Evolutionary conservation across 2,329 filamentous ascomycete genomes (phyloP).

Genomic region (Calonectria multiphialidica): DNA sequence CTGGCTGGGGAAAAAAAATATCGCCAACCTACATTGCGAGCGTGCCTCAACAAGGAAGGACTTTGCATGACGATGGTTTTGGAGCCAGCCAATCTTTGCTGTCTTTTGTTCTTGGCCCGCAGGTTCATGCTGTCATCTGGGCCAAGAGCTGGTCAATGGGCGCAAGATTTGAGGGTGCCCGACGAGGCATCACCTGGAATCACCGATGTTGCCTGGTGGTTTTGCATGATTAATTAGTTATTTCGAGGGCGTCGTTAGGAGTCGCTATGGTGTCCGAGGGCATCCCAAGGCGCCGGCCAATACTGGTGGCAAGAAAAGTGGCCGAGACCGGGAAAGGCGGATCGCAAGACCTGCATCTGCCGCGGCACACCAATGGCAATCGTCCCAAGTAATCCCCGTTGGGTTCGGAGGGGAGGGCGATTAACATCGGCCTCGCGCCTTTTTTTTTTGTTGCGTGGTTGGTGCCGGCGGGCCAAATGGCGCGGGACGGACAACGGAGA

Average conservation of each 20-base stretch:
- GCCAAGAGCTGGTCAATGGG: neutral
- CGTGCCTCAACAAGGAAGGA: constrained; percentile 25
- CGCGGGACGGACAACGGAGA: constrained; percentile 18
- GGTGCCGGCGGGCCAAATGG: constrained; percentile 15
- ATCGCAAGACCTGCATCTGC: constrained; percentile 31
- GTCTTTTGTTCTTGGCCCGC: neutral
- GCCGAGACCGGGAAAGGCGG: constrained; percentile 34
- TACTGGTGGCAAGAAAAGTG: constrained; percentile 23
- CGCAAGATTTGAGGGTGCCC: neutral
- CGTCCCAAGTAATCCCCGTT: constrained; percentile 29
- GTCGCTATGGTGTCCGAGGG: neutral
- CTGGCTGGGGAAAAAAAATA: neutral
- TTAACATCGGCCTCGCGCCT: constrained; percentile 31
- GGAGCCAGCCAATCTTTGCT: neutral
- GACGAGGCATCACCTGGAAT: neutral
- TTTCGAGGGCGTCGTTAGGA: neutral
- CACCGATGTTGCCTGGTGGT: constrained; percentile 3
- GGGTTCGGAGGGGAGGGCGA: constrained; percentile 32
- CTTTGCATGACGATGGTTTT: neutral
- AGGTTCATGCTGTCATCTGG: neutral
- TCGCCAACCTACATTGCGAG: constrained; percentile 3
- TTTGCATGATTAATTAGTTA: neutral
- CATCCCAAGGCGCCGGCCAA: constrained; percentile 1
- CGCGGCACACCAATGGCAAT: constrained; percentile 31
- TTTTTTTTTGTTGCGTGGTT: constrained; percentile 18